Evolutionary conservation across 2,329 filamentous ascomycete genomes (phyloP).

Genomic region (Colletotrichum abscissum): DNA sequence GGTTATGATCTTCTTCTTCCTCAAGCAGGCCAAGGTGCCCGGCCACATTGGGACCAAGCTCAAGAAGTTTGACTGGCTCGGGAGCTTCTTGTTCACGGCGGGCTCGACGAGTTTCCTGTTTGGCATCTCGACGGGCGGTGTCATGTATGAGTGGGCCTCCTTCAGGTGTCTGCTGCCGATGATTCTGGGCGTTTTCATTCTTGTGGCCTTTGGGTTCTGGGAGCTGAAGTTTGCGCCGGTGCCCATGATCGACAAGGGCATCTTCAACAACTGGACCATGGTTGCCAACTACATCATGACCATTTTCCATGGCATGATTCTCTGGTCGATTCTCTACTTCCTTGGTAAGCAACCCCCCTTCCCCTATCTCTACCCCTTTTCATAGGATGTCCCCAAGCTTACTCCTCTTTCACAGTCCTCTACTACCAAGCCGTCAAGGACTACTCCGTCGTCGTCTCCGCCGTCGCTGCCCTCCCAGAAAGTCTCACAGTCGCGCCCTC

Average conservation of each 20-base stretch:
- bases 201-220: conserved; percentile 65
- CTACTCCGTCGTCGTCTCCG: conserved; percentile 63
- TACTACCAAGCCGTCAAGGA: conserved; percentile 64
- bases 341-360: conserved; percentile 47
- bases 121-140: conserved; percentile 72
- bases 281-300: conserved; percentile 62
- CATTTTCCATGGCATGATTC: conserved; percentile 67
- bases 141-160: conserved; percentile 72
- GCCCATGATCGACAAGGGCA: conserved; percentile 57
- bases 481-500: conserved; percentile 73
- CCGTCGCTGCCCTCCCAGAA: conserved; percentile 68
- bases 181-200: conserved; percentile 61
- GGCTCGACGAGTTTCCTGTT: conserved; percentile 70
- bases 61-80: conserved; percentile 70
- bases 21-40: conserved; percentile 44
- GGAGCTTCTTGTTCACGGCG: conserved; percentile 69
- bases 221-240: conserved; percentile 62
- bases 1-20: conserved; percentile 60
- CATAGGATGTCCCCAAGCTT: conserved; percentile 43
- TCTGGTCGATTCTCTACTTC: conserved; percentile 67
- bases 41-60: conserved; percentile 37
- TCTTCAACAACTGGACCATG: conserved; percentile 62
- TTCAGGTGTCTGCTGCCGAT: conserved; percentile 73
- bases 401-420: conserved; percentile 45
- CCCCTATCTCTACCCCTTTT: background rate